Evolutionary conservation across 1,139 yeast genomes (phyloP).

Genomic region (Starmera stellimalicola): DNA sequence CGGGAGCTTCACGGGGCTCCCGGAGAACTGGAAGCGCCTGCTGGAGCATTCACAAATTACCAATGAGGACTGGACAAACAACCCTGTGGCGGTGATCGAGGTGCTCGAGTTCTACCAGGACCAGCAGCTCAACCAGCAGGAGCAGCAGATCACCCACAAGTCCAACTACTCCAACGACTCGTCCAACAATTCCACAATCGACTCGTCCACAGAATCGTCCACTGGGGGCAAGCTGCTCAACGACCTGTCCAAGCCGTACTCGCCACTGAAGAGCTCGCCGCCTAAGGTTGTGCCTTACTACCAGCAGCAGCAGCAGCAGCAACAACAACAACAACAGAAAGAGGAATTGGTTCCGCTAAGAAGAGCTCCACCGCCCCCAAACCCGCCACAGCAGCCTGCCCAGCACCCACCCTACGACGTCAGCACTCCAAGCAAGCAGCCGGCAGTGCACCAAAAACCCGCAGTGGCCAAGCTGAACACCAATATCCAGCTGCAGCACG

Average conservation of each 20-base stretch:
- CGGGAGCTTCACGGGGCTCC: slow-evolving; percentile 70
- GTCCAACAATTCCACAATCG: slow-evolving; percentile 9
- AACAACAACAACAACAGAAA: slow-evolving; percentile 4
- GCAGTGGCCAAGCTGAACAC: slow-evolving; percentile 7
- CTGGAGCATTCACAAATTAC: slow-evolving; percentile 72
- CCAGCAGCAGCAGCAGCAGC: slow-evolving; percentile 5
- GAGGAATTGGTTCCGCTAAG: slow-evolving; percentile 31
- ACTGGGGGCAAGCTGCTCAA: slow-evolving; percentile 12
- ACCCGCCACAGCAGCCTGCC: not conserved
- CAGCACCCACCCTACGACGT: not conserved
- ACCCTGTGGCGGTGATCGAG: slow-evolving; percentile 82
- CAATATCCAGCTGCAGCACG: slow-evolving; percentile 13
- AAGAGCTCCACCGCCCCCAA: slow-evolving; percentile 39
- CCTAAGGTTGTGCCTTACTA: slow-evolving; percentile 19
- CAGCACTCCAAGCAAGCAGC: not conserved
- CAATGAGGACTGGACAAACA: slow-evolving; percentile 75
- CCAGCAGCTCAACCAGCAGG: slow-evolving; percentile 31
- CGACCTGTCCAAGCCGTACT: slow-evolving; percentile 19
- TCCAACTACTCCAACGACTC: slow-evolving; percentile 17
- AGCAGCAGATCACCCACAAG: slow-evolving; percentile 20
- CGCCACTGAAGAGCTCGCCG: slow-evolving; percentile 17
- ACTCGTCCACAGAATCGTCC: slow-evolving; percentile 11
- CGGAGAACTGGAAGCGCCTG: slow-evolving; percentile 70
- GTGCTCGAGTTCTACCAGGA: slow-evolving; percentile 77
- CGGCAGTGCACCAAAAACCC: slow-evolving; percentile 3